Base-by-base conservation (phyloP, 495 filamentous ascomycete species). In the Talaromyces stipitatus region DNA sequence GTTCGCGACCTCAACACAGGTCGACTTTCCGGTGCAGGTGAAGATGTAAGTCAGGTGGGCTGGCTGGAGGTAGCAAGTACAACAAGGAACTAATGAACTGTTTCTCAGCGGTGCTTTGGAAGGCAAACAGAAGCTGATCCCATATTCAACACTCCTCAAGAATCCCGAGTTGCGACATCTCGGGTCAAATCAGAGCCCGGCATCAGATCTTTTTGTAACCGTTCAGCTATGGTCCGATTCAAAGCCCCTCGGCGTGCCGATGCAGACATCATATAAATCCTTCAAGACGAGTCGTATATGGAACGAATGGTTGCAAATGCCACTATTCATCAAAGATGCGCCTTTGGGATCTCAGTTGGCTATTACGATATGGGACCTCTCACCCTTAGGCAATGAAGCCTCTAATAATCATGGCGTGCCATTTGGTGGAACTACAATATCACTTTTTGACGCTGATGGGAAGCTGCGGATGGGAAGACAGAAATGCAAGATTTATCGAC, bases 221-320 rank as follows among this genome's bases (percentile, higher is more conserved):
- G 87, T 85, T 14, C 95, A 97, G 71, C 75, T 96, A 64, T 99
- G 92, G 86, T 91, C 95, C 10, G 91, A 95, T 62, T 96, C 90
- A 16, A 97, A 99, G 65, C 91, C 94, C 12, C 70, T 97, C 58
- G 92, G 92, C 1, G 89, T 97, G 0, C 89, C 91, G 0, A 77
- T 95, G 10, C 92, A 97, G 68, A 99, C 95, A 9, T 78, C 89
- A 12, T 97, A 96, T 74, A 95, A 88, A 67, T 69, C 87, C 2
- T 96, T 97, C 63, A 91, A 90, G 63, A 79, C 76, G 23, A 79
- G 83, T 52, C 83, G 95, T 63, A 80, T 74, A 64, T 99, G 94
- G 94, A 92, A 92, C 66, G 94, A 99, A 73, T 99, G 95, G 95
- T 81, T 99, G 26, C 83, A 84, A 10, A 71, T 99, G 47, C 92